Conservation (phyloP, 345 rosid species). For the Rhodomyrtus tomentosa region DNA sequence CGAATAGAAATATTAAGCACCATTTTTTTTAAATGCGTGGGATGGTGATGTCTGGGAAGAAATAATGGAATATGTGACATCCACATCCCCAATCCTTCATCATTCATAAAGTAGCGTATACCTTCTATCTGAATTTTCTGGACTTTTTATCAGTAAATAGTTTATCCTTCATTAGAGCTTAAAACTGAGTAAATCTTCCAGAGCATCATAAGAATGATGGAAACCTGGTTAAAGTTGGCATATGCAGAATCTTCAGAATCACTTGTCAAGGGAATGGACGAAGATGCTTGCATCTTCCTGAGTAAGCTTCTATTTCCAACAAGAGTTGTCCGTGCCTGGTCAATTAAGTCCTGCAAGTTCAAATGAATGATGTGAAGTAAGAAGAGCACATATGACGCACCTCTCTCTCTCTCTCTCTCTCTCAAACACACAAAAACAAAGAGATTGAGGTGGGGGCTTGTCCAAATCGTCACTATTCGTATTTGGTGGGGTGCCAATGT, state of each 20-base stretch:
- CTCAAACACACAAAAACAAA: background rate
- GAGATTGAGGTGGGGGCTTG: background rate
- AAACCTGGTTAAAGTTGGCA: constrained; percentile 66
- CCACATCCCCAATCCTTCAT: background rate
- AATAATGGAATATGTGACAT: background rate
- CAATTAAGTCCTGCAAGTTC: constrained; percentile 68
- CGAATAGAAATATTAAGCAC: background rate
- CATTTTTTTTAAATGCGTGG: background rate
- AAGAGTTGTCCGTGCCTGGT: constrained; percentile 63
- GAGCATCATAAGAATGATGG: background rate
- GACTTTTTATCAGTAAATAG: background rate
- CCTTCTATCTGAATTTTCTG: background rate
- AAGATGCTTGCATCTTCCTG: constrained; percentile 53
- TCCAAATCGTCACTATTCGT: background rate
- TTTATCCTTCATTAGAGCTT: background rate
- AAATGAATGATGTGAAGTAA: background rate
- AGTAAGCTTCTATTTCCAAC: constrained; percentile 58
- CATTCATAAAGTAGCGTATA: background rate
- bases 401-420: too few relatives aligned
- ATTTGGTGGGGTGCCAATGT: background rate
- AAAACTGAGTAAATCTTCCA: background rate
- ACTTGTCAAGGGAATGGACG: constrained; percentile 20
- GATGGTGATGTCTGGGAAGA: background rate
- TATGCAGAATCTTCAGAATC: constrained; percentile 54
- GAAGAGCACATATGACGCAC: background rate